A percentile compares a stretch with the other conserved stretches of the same genome.
Conservation (phyloP, 2,329 filamentous ascomycete genomes). For the Leptographium galeiforme region DNA sequence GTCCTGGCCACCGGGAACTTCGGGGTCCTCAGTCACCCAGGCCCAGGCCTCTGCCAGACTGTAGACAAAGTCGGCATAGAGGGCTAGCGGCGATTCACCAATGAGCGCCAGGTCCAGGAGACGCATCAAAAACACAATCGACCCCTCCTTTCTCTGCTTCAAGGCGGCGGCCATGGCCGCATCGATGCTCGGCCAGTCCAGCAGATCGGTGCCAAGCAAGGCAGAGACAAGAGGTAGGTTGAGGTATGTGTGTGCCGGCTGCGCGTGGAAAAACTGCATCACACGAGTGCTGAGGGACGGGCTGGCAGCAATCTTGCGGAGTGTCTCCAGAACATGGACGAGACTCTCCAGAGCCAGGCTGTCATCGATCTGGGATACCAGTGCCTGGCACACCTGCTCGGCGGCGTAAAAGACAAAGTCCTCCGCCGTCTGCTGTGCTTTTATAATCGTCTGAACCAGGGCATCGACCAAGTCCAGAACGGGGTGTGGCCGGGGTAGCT, state of each 20-base stretch:
- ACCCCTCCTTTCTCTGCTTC: constrained; percentile 53
- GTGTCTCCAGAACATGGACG: constrained; percentile 46
- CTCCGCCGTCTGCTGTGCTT: constrained; percentile 46
- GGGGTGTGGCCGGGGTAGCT: constrained; percentile 43
- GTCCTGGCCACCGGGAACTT: constrained; percentile 49
- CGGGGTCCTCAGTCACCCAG: constrained; percentile 66
- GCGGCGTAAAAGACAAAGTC: constrained; percentile 46
- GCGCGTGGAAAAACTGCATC: constrained; percentile 40
- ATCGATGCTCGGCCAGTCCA: constrained; percentile 55
- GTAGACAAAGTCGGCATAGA: constrained; percentile 75
- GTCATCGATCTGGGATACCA: constrained; percentile 40
- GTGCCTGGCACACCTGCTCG: constrained; percentile 42
- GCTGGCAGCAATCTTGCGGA: constrained; percentile 45
- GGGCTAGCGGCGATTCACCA: constrained; percentile 60
- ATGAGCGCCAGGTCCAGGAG: constrained; percentile 69
- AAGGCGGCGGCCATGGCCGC: constrained; percentile 61
- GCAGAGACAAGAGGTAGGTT: constrained; percentile 44
- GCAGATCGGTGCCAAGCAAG: constrained; percentile 43
- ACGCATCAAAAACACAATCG: constrained; percentile 66
- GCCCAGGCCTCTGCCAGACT: constrained; percentile 70
- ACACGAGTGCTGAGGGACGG: constrained; percentile 41
- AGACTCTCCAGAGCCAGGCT: constrained; percentile 46
- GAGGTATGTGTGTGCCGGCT: constrained; percentile 41
- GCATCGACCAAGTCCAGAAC: constrained; percentile 51
- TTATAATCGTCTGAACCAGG: constrained; percentile 48